These are phyloP conservation scores for Sugiyamaella grinbergsii DNA, from an alignment of 1,139 yeast genomes.

Conservation along the genomic window DNA sequence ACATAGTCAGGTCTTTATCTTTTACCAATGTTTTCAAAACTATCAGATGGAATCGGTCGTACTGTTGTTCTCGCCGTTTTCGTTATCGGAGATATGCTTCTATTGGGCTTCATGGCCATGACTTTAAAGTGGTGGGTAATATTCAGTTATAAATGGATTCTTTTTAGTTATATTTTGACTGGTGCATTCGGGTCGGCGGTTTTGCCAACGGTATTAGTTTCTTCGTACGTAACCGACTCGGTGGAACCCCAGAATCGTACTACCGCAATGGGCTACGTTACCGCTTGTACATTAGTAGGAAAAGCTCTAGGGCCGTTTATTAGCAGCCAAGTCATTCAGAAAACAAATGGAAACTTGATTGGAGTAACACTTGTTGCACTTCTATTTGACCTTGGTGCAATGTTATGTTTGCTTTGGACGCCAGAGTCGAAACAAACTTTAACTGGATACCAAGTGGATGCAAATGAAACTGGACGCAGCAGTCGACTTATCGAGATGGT, in stretches of 20 bases:
- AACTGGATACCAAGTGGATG: not conserved
- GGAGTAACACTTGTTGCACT: slow-evolving; percentile 20
- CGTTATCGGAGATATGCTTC: slow-evolving; percentile 25
- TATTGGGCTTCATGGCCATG: slow-evolving; percentile 20
- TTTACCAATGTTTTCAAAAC: slow-evolving; percentile 27
- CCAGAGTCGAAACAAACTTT: slow-evolving; percentile 26
- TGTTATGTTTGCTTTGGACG: slow-evolving; percentile 14
- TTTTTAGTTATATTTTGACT: slow-evolving; percentile 23
- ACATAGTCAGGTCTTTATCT: slow-evolving; percentile 25
- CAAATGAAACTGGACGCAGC: not conserved
- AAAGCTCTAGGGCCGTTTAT: slow-evolving; percentile 31
- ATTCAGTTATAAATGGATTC: slow-evolving; percentile 22
- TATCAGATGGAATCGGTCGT: slow-evolving; percentile 30
- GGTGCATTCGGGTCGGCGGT: slow-evolving; percentile 29
- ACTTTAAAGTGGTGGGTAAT: slow-evolving; percentile 20
- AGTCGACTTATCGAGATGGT: not conserved
- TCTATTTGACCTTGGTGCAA: slow-evolving; percentile 20
- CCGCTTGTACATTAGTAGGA: slow-evolving; percentile 29
- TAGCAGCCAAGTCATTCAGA: slow-evolving; percentile 22
- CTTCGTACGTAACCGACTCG: slow-evolving; percentile 29
- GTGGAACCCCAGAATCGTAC: slow-evolving; percentile 27
- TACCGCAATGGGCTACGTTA: slow-evolving; percentile 30
- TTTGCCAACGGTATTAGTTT: slow-evolving; percentile 27
- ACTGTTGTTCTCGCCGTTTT: slow-evolving; percentile 24
- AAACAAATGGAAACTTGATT: slow-evolving; percentile 19